These are phyloP conservation scores for Bipolaris oryzae DNA, from an alignment of 2,329 filamentous ascomycete genomes.

Conservation along the genomic window DNA sequence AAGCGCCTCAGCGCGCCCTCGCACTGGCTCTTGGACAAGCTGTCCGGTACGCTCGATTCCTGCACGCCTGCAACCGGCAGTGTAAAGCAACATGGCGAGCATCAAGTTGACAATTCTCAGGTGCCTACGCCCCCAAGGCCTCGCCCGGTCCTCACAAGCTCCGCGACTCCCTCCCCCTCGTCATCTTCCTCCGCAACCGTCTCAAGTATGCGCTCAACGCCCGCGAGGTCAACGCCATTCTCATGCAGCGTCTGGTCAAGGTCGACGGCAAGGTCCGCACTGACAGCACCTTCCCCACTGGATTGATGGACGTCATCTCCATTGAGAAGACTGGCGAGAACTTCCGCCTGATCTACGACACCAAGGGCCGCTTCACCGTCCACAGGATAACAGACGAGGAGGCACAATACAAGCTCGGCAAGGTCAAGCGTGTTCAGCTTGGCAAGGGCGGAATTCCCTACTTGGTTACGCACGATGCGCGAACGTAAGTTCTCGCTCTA, in stretches of 20 bases:
- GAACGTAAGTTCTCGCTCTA: constrained; percentile 99
- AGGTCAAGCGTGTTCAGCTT: constrained; percentile 99
- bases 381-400: constrained; percentile 99
- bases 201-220: constrained; percentile 99
- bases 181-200: constrained; percentile 80
- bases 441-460: constrained; percentile 99
- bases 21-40: constrained; percentile 99
- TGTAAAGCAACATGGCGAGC: constrained; percentile 1
- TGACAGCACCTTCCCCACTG: constrained; percentile 94
- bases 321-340: constrained; percentile 99
- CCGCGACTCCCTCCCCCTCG: constrained; percentile 97
- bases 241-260: constrained; percentile 99
- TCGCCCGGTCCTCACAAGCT: constrained; percentile 96
- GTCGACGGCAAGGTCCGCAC: constrained; percentile 99
- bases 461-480: constrained; percentile 99
- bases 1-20: constrained; percentile 99
- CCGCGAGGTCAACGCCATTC: constrained; percentile 95
- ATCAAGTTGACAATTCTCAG: constrained; percentile 31
- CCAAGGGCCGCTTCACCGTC: constrained; percentile 99
- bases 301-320: constrained; percentile 99
- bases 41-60: constrained; percentile 70
- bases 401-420: constrained; percentile 99
- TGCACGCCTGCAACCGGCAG: constrained; percentile 51
- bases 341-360: constrained; percentile 99
- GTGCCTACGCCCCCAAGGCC: constrained; percentile 67